phyloP scores from a whole-genome alignment of 352 stramenopile genomes.

The Phytophthora tentaculata region DNA sequence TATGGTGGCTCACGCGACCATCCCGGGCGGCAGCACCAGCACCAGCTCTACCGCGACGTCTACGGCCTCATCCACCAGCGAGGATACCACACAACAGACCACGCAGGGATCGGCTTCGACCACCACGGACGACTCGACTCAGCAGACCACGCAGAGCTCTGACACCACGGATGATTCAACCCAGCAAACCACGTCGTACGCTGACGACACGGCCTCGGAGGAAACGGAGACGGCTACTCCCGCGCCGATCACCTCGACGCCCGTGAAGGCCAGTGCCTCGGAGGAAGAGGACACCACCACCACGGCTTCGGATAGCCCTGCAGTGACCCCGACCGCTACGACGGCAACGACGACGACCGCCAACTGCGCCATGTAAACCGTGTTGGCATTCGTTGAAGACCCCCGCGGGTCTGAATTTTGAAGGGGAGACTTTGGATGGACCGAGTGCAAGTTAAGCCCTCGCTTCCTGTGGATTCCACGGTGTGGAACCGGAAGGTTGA shows the following conservation, averaged over 20 bases:
- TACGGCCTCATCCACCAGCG: conserved; percentile 18
- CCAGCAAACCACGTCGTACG: conserved; percentile 21
- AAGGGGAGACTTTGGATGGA: conserved; percentile 17
- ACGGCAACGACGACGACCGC: conserved; percentile 34
- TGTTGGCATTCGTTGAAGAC: conserved; percentile 1
- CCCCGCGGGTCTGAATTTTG: conserved; percentile 21
- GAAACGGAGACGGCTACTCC: conserved; percentile 24
- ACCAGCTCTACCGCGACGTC: conserved; percentile 27
- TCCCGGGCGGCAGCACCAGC: conserved; percentile 33
- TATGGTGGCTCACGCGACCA: conserved; percentile 46
- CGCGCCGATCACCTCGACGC: conserved; percentile 24
- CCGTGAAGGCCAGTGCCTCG: conserved; percentile 19
- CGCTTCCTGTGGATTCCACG: too few species aligned
- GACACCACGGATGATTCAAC: conserved; percentile 20
- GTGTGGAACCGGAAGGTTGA: too few species aligned
- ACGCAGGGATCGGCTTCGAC: conserved; percentile 23
- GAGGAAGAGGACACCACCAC: conserved; percentile 27
- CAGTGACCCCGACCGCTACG: conserved; percentile 26
- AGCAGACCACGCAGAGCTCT: conserved; percentile 27
- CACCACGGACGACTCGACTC: conserved; percentile 25
- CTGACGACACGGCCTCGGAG: conserved; percentile 8
- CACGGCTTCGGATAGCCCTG: conserved; percentile 21
- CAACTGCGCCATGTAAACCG: conserved; percentile 32
- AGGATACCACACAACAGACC: conserved; percentile 25
- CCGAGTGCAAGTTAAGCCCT: conserved; percentile 17